Evolutionary conservation across 2,329 filamentous ascomycete species (phyloP).

Genomic region (Ceratocystis albifundus): DNA sequence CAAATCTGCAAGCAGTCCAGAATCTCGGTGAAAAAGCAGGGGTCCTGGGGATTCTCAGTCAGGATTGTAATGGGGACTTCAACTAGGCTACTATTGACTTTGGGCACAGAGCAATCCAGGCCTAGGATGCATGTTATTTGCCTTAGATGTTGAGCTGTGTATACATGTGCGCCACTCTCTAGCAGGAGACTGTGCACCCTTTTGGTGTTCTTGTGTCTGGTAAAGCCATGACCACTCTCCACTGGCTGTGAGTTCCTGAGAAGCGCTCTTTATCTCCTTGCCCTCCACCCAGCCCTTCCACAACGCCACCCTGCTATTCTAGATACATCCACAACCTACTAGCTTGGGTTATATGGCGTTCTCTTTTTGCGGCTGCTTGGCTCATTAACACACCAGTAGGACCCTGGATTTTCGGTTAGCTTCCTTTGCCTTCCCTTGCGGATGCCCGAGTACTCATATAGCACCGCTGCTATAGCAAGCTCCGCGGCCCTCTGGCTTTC

Average conservation of each 20-base stretch:
- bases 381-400: too few species aligned
- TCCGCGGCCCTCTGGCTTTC: too few species aligned
- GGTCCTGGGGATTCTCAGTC: constrained; percentile 16
- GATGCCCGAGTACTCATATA: too few species aligned
- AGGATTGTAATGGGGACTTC: constrained; percentile 13
- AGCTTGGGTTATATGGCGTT: too few species aligned
- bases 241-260: not conserved
- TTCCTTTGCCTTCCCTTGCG: too few species aligned
- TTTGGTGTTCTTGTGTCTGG: not conserved
- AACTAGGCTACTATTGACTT: not conserved
- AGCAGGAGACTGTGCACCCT: not conserved
- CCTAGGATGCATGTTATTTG: not conserved
- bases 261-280: not conserved
- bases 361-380: too few species aligned
- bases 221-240: not conserved
- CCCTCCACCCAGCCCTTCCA: too few species aligned
- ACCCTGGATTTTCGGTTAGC: too few species aligned
- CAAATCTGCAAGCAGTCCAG: constrained; percentile 17
- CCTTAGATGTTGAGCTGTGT: not conserved
- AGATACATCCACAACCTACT: too few species aligned
- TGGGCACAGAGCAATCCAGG: constrained; percentile 1
- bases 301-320: too few species aligned
- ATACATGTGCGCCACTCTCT: not conserved
- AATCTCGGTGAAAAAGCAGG: constrained; percentile 23
- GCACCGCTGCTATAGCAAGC: too few species aligned